Percentiles rank a stretch among this genome's conserved stretches.
Evolutionary conservation across 2,329 filamentous ascomycete species (phyloP).

Genomic region (Orbilia javanica): DNA sequence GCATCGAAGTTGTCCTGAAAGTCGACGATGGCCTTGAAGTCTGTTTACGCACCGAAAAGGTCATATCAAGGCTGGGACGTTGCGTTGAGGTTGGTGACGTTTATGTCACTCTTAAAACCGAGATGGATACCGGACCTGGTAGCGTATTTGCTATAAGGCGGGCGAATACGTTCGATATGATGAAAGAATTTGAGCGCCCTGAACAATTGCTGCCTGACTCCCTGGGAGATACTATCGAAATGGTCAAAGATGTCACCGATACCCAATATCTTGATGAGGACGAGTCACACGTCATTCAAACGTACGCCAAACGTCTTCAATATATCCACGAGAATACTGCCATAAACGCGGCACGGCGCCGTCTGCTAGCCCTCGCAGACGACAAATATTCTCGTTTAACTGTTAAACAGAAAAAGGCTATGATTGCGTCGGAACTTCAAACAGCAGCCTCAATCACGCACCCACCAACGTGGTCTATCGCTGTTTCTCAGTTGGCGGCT

Average conservation of each 20-base stretch:
- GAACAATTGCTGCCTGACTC: constrained; percentile 64
- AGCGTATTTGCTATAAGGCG: constrained; percentile 56
- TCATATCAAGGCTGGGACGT: constrained; percentile 68
- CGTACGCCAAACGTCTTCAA: constrained; percentile 66
- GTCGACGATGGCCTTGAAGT: constrained; percentile 70
- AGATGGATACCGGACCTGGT: constrained; percentile 62
- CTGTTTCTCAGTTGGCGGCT: constrained; percentile 48
- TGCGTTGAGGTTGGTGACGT: constrained; percentile 70
- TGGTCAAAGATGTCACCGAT: constrained; percentile 63
- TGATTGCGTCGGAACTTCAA: constrained; percentile 66
- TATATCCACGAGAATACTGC: constrained; percentile 66
- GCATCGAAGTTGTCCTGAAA: constrained; percentile 70
- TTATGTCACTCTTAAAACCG: constrained; percentile 70
- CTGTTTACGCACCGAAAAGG: constrained; percentile 69
- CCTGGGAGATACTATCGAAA: constrained; percentile 65
- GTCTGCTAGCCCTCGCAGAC: constrained; percentile 62
- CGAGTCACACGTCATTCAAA: constrained; percentile 66
- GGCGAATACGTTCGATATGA: constrained; percentile 62
- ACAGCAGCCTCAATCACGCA: constrained; percentile 44
- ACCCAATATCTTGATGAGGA: constrained; percentile 63
- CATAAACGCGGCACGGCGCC: constrained; percentile 64
- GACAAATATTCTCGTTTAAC: constrained; percentile 64
- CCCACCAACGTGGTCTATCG: constrained; percentile 52
- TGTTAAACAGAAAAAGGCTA: constrained; percentile 66
- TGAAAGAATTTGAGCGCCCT: constrained; percentile 66